Evolutionary conservation across 2,329 filamentous ascomycete genomes (phyloP).

Genomic region (Trichoderma guizhouense): DNA sequence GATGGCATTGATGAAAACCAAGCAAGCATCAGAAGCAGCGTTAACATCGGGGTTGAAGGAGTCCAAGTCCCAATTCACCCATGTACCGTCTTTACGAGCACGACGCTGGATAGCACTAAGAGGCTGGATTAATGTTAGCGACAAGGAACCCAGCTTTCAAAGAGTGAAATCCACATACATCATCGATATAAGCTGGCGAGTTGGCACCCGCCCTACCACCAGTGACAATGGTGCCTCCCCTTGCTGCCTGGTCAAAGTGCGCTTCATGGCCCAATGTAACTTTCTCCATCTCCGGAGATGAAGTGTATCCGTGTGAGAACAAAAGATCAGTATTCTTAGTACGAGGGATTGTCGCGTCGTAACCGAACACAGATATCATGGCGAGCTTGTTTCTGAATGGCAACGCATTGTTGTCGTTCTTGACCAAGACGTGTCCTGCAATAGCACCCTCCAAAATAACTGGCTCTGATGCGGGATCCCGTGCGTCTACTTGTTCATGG

Average conservation of each 20-base stretch:
- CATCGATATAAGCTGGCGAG: conserved; percentile 47
- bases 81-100: conserved; percentile 51
- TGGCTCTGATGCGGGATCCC: conserved; percentile 42
- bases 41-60: conserved; percentile 35
- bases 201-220: conserved; percentile 52
- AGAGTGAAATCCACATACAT: conserved; percentile 33
- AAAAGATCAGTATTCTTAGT: conserved; percentile 47
- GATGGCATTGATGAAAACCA: conserved; percentile 80
- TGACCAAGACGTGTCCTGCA: conserved; percentile 70
- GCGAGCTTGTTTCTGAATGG: conserved; percentile 57
- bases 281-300: conserved; percentile 44
- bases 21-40: conserved; percentile 55
- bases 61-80: conserved; percentile 48
- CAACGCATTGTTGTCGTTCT: conserved; percentile 63
- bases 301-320: conserved; percentile 47
- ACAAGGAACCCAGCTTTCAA: too few relatives aligned
- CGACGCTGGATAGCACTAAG: conserved; percentile 56
- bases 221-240: conserved; percentile 50
- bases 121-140: conserved; percentile 36
- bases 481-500: conserved; percentile 47
- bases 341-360: conserved; percentile 56
- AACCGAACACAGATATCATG: conserved; percentile 57
- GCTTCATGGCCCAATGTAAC: conserved; percentile 41
- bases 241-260: conserved; percentile 48
- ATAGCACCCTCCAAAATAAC: conserved; percentile 51